Evolutionary conservation across 352 stramenopile genomes (phyloP).

Genomic region (Globisporangium middletonii): DNA sequence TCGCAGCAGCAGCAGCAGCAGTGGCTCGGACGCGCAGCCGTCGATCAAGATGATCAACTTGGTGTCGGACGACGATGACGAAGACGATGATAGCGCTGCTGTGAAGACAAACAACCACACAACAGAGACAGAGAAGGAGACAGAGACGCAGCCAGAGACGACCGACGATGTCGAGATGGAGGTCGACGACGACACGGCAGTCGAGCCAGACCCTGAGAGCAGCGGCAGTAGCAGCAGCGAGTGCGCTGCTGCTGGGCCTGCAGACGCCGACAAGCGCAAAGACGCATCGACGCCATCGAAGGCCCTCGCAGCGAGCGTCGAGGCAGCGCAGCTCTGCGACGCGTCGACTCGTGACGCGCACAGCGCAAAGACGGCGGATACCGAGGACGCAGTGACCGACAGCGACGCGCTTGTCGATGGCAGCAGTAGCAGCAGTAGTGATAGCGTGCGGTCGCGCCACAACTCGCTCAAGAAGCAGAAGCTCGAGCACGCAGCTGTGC

Average conservation of each 20-base stretch:
- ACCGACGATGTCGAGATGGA: slow-evolving; percentile 2
- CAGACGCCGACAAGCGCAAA: neutral
- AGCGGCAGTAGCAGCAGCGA: no score
- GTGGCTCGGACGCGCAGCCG: no score
- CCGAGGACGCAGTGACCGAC: neutral
- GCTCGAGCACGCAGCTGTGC: neutral
- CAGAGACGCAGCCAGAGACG: neutral
- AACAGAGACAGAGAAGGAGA: neutral
- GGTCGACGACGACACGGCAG: neutral
- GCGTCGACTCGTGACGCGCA: neutral
- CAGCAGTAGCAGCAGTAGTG: no score
- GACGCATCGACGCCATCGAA: neutral
- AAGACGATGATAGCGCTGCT: slow-evolving; percentile 1
- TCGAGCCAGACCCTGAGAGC: neutral
- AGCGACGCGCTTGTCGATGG: neutral
- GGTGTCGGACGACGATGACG: slow-evolving; percentile 9
- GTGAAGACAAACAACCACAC: no score
- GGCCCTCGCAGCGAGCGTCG: neutral
- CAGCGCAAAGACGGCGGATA: neutral
- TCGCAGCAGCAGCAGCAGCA: no score
- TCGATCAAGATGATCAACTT: slow-evolving; percentile 8
- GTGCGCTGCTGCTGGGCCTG: no score
- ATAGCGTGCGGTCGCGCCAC: neutral
- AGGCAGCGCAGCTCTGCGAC: neutral
- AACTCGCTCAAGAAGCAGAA: slow-evolving; percentile 12